These are phyloP conservation scores for Candolleomyces aberdarensis DNA, from an alignment of 768 basidiomycete genomes.

Conservation along the genomic window DNA sequence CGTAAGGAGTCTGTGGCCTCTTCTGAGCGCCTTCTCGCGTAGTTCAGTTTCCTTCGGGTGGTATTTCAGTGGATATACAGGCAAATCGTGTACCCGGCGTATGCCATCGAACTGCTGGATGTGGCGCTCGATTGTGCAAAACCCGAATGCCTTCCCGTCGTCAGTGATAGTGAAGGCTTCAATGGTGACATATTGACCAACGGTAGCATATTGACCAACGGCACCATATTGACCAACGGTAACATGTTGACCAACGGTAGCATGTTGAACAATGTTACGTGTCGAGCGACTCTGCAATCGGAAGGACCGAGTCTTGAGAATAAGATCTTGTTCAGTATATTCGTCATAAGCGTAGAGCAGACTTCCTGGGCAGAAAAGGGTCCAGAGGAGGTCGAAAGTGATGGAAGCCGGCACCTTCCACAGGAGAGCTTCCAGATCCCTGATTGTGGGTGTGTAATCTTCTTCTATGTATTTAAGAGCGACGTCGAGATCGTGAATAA, in stretches of 20 bases:
- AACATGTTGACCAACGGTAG: no score
- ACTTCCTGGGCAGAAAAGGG: conserved; percentile 19
- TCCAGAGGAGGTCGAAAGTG: conserved; percentile 28
- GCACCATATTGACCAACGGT: no score
- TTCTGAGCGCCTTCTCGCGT: neutral
- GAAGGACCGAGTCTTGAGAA: neutral
- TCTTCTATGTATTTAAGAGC: conserved; percentile 1
- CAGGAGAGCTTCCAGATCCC: neutral
- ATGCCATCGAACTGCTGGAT: neutral
- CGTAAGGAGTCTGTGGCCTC: neutral
- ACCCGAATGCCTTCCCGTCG: conserved; percentile 4
- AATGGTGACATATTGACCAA: conserved; percentile 7
- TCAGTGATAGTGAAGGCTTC: neutral
- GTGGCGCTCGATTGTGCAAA: neutral
- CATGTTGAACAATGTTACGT: no score
- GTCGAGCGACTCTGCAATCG: neutral
- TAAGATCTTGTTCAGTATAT: conserved; percentile 1
- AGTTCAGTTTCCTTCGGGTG: neutral
- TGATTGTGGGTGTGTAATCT: neutral
- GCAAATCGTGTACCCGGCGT: neutral
- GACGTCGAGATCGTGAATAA: neutral
- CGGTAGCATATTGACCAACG: no score
- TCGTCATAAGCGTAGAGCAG: conserved; percentile 5
- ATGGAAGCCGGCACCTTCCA: conserved; percentile 8
- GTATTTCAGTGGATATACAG: neutral